Evolutionary conservation across 2,329 filamentous ascomycete species (phyloP).

Genomic region (Mariannaea elegans): DNA sequence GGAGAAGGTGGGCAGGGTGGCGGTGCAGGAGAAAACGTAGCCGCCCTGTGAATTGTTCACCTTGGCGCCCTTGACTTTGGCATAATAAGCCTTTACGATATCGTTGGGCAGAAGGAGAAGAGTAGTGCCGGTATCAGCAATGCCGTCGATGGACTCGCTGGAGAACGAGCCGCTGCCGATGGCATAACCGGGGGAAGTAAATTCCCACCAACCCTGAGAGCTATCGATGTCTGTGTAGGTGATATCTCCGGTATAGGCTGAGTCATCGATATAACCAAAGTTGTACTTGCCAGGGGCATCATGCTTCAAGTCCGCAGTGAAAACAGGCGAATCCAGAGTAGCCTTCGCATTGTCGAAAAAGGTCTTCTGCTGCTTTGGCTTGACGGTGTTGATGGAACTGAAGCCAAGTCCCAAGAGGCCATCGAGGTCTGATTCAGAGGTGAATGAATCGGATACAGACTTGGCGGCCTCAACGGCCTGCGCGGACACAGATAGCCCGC

Average conservation of each 20-base stretch:
- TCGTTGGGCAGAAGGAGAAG: background rate
- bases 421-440: constrained; percentile 48
- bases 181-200: constrained; percentile 47
- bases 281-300: constrained; percentile 69
- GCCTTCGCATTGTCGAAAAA: constrained; percentile 50
- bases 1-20: background rate
- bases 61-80: background rate
- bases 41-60: background rate
- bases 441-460: constrained; percentile 51
- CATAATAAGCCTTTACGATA: background rate
- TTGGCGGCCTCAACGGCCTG: constrained; percentile 56
- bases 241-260: constrained; percentile 70
- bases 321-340: constrained; percentile 40
- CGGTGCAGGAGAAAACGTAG: background rate
- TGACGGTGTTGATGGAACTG: constrained; percentile 53
- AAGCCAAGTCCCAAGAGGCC: constrained; percentile 57
- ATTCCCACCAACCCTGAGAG: constrained; percentile 70
- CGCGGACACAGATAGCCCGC: constrained; percentile 48
- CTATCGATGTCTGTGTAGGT: constrained; percentile 69
- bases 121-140: background rate
- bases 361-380: constrained; percentile 52
- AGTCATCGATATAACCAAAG: constrained; percentile 74
- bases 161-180: constrained; percentile 18
- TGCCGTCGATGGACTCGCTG: background rate
- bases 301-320: constrained; percentile 74